Base-by-base conservation (phyloP, 495 filamentous ascomycete species). In the Pyronema domesticum region DNA sequence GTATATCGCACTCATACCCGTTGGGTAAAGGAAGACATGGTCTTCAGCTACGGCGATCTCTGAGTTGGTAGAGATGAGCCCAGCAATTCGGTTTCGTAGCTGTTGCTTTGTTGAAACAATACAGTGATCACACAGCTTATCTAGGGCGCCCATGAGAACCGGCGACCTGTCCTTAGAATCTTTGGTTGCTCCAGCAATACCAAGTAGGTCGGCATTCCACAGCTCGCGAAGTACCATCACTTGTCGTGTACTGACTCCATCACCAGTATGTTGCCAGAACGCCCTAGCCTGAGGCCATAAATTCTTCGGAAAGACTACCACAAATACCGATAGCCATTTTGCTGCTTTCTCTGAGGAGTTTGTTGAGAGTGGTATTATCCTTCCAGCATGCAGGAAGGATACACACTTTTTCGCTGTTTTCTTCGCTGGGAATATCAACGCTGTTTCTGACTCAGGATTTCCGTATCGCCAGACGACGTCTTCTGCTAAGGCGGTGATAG, bases 241-340 rank as follows among this genome's bases (percentile, higher is more conserved):
- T 14, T 87, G 78, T 43, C 91, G 82, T 67, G 86, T 94, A 2
- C 88, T 95, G 33, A 95, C 74, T 7, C 91, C 91, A 58, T 94
- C 87, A n/a, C 91, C 91, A 7, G 86, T 80, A 66, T 98, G 91
- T 58, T 95, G 89, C 91, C 91, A 98, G 62, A 89, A 94, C 58
- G 81, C 74, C 63, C 95, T 98, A 6, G 88, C 84, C 58, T 81
- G 68, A 4, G 76, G 65, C 50, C 78, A 82, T 30, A 76, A 66
- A 18, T 80, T 74, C 42, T 76, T 70, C 0, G 81, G 77, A 61
- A 80, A 87, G 44, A 95, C 60, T 8, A 94, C 78, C 23, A 30
- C 23, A 5, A 30, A 30, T 30, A 30, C 23, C 23, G 23, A 30
- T 30, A 30, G 23, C 23, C 23, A 30, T 30, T 30, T 30, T 30